phyloP scores from a whole-genome alignment of 1,284 basidiomycete species.

The Mycena citricolor region DNA sequence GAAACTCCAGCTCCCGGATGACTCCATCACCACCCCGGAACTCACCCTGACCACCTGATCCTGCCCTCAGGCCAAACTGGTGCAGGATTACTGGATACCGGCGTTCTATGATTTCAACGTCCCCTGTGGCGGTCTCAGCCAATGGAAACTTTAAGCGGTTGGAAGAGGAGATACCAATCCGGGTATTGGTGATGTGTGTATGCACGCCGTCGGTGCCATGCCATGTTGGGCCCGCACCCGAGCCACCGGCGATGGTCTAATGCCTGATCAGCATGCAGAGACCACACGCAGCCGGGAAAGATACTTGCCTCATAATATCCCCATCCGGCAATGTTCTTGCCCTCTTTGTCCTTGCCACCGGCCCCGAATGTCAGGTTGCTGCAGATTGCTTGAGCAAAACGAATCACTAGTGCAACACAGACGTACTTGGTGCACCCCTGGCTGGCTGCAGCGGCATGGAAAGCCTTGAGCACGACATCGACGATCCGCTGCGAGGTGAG shows the following conservation, averaged over 20 bases:
- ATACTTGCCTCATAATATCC: conserved; percentile 85
- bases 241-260: conserved; percentile 92
- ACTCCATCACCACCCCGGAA: conserved; percentile 89
- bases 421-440: conserved; percentile 89
- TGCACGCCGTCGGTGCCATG: conserved; percentile 88
- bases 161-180: conserved; percentile 37
- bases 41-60: conserved; percentile 77
- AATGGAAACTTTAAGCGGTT: not conserved
- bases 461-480: conserved; percentile 92
- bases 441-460: conserved; percentile 89
- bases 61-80: conserved; percentile 76
- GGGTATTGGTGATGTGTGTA: conserved; percentile 92
- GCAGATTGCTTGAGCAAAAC: conserved; percentile 20
- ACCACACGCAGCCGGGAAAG: conserved; percentile 1
- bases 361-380: conserved; percentile 91
- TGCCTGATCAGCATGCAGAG: conserved; percentile 5
- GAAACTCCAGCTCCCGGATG: conserved; percentile 85
- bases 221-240: conserved; percentile 89
- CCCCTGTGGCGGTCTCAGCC: conserved; percentile 51
- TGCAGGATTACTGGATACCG: conserved; percentile 88
- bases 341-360: conserved; percentile 83
- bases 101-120: conserved; percentile 90
- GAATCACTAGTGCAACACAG: conserved; percentile 3
- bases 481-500: conserved; percentile 92
- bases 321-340: conserved; percentile 79